Conservation (phyloP, 2,329 filamentous ascomycete genomes). For the Beauveria bassiana region DNA sequence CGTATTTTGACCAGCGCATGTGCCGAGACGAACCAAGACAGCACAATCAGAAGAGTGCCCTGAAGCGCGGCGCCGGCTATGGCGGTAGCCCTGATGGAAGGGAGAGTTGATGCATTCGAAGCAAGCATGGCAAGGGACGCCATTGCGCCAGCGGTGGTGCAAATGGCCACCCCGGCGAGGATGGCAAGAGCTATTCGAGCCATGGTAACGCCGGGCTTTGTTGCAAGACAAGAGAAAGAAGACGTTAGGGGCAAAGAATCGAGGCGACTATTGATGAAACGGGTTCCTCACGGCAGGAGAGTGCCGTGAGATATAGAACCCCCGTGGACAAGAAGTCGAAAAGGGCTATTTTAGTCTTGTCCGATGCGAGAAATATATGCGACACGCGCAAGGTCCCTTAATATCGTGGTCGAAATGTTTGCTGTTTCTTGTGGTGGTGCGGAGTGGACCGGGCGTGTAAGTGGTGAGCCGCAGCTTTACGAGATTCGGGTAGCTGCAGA, state of each 20-base stretch:
- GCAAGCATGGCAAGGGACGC: slow-evolving; percentile 2
- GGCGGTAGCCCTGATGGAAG: slow-evolving; percentile 19
- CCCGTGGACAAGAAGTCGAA: neutral
- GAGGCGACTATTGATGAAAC: neutral
- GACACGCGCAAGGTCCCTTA: neutral
- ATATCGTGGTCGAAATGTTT: slow-evolving; percentile 9
- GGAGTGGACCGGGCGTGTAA: slow-evolving; percentile 9
- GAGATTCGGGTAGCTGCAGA: neutral
- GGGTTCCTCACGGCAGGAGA: slow-evolving; percentile 6
- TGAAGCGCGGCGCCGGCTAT: slow-evolving; percentile 32
- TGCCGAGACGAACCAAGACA: slow-evolving; percentile 3
- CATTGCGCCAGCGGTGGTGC: slow-evolving; percentile 3
- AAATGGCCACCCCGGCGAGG: neutral
- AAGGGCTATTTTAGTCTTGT: neutral
- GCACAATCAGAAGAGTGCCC: slow-evolving; percentile 19
- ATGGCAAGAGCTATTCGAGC: neutral
- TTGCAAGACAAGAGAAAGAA: neutral
- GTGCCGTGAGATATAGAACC: slow-evolving; percentile 1
- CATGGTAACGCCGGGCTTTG: neutral
- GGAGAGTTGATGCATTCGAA: neutral
- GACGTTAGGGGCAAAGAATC: neutral
- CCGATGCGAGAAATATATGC: neutral
- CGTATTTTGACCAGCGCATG: slow-evolving; percentile 14
- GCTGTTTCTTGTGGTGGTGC: slow-evolving; percentile 4
- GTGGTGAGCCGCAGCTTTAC: slow-evolving; percentile 1